A percentile compares a stretch with the other conserved stretches of the same genome.
phyloP scores from a whole-genome alignment of 345 rosid genomes.

The Acer negundo region DNA sequence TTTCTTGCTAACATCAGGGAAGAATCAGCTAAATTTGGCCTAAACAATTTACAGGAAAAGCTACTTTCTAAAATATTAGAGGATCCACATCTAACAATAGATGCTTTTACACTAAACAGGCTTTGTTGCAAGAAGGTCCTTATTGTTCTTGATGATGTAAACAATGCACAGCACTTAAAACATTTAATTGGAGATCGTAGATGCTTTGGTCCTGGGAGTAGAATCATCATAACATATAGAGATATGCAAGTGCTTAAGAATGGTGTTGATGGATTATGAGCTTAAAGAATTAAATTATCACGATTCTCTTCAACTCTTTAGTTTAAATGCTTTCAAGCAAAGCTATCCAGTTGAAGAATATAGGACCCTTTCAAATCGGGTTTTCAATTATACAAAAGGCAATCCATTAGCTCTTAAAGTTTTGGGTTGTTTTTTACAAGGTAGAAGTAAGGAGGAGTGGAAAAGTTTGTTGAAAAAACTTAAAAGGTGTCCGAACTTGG shows the following conservation, averaged over 20 bases:
- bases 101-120: not conserved
- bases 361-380: not conserved
- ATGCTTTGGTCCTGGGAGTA: constrained; percentile 11
- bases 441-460: not conserved
- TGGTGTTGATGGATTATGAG: not conserved
- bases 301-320: constrained; percentile 2
- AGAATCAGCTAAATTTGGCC: not conserved
- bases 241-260: not conserved
- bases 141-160: constrained; percentile 21
- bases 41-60: not conserved
- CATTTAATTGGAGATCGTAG: not conserved
- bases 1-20: constrained; percentile 40
- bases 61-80: constrained; percentile 8
- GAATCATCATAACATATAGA: constrained; percentile 18
- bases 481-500: not conserved
- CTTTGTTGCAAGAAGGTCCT: not conserved
- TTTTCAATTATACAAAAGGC: not conserved
- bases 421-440: not conserved
- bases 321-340: not conserved
- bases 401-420: not conserved
- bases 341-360: not conserved
- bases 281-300: not conserved
- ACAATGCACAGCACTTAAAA: not conserved
- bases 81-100: not conserved
- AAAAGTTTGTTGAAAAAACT: not conserved